A percentile compares a stretch with the other conserved stretches of the same genome.
Evolutionary conservation across 352 stramenopile species (phyloP).

Genomic region (Globisporangium spiculum): DNA sequence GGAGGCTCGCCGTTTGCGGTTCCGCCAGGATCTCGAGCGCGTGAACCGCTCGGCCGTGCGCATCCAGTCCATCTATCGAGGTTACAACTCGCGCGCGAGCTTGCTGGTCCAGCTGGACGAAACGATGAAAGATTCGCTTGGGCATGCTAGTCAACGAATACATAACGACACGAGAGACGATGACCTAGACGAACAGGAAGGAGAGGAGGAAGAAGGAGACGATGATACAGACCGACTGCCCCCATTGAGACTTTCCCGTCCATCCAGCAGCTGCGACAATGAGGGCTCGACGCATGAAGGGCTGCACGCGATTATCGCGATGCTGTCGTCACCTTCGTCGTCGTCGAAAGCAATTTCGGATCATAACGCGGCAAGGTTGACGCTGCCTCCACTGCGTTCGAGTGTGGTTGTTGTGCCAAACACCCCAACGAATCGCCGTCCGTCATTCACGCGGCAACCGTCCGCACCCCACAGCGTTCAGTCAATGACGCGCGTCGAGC

Average conservation of each 20-base stretch:
- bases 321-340: slow-evolving; percentile 3
- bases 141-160: neutral
- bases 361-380: neutral
- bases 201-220: slow-evolving; percentile 22
- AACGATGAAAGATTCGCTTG: slow-evolving; percentile 18
- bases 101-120: slow-evolving; percentile 40
- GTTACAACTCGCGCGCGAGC: slow-evolving; percentile 54
- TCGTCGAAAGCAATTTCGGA: slow-evolving; percentile 2
- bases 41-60: slow-evolving; percentile 60
- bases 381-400: slow-evolving; percentile 21
- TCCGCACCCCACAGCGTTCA: slow-evolving; percentile 15
- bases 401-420: neutral
- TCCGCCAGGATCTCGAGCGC: slow-evolving; percentile 49
- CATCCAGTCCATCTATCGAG: slow-evolving; percentile 68
- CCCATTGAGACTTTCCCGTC: slow-evolving; percentile 15
- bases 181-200: slow-evolving; percentile 12
- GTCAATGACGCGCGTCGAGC: slow-evolving; percentile 42
- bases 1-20: slow-evolving; percentile 37
- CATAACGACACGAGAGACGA: neutral
- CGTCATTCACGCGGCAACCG: slow-evolving; percentile 27
- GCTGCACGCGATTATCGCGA: slow-evolving; percentile 15
- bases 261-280: slow-evolving; percentile 20
- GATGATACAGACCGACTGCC: slow-evolving; percentile 21
- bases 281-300: slow-evolving; percentile 9
- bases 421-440: slow-evolving; percentile 4